Conservation (phyloP, 2,329 filamentous ascomycete species). For the Zymoseptoria ardabiliae region DNA sequence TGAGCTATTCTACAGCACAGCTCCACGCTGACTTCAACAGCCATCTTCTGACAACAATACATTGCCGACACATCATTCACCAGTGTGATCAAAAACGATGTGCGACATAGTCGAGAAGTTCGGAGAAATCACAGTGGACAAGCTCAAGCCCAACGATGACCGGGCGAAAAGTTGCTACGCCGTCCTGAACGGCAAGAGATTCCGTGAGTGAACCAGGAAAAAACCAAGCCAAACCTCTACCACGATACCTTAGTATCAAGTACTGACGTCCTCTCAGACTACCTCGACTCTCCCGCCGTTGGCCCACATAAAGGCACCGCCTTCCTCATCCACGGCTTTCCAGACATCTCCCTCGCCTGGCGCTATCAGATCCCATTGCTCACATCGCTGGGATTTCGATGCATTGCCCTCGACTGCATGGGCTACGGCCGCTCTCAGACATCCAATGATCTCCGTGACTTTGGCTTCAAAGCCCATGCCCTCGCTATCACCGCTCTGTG, state of each 20-base stretch:
- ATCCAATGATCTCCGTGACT: conserved; percentile 43
- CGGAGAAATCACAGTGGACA: not conserved
- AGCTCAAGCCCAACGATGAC: not conserved
- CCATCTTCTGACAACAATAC: not conserved
- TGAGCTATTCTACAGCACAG: not conserved
- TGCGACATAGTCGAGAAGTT: not conserved
- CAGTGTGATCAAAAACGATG: not conserved
- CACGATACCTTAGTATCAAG: not conserved
- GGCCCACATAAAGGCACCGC: conserved; percentile 43
- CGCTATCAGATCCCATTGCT: conserved; percentile 79
- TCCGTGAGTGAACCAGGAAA: not conserved
- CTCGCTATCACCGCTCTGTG: conserved; percentile 70
- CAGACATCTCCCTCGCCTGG: conserved; percentile 79
- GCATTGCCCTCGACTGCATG: conserved; percentile 78
- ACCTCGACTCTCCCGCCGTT: conserved; percentile 33
- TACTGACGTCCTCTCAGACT: conserved; percentile 29
- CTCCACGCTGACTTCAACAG: not conserved
- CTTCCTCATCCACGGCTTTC: conserved; percentile 67
- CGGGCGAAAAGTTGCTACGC: not conserved
- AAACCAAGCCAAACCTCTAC: too few relatives aligned
- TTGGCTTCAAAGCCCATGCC: conserved; percentile 64
- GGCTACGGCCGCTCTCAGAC: conserved; percentile 67
- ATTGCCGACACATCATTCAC: not conserved
- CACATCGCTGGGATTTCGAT: conserved; percentile 62
- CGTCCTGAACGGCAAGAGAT: not conserved